Evolutionary conservation across 1,284 basidiomycete genomes (phyloP), one percentile per base, ranked within the genome.

Genomic region (Rhodotorula sp.): DNA sequence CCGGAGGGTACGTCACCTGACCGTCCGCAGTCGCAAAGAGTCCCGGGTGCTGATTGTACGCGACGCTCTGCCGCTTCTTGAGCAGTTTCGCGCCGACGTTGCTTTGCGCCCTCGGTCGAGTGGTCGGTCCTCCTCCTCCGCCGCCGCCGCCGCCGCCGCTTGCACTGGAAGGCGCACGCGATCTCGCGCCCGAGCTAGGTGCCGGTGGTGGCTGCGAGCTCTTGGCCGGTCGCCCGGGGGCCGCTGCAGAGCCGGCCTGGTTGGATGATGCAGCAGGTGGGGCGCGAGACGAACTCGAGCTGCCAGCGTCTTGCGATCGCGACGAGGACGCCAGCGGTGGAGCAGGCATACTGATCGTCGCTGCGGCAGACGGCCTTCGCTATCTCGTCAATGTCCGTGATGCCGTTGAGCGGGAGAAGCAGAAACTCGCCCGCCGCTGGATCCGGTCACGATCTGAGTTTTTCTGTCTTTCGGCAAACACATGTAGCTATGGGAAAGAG

Each of bases 41-140:
- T 18, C 39, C 62, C 21, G 60, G 58, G 3, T 57, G 65, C 52
- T 46, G 43, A 12, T 73, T 68, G 65, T 79, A 80, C 51, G 76
- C 77, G 56, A 80, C 77, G 51, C 74, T 77, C 67, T 80, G 79
- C 0, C 79, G 71, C 71, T 79, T 79, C 75, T 79, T 80, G 63
- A 79, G 73, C 26, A 80, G 67, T 5, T 68, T 68, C 3, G 75
- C 79, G 34, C 79, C 79, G 64, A 80, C 77, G 67, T 78, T 79
- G 62, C 73, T 75, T 52, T 73, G 71, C 1, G 70, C 54, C 14
- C 73, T 56, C 5, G 68, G 21, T 18, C 26, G 56, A 20, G 51
- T 48, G n/a, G 39, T 18, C 16, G n/a, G 5, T 56, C 29, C 51
- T 21, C 12, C 51, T 14, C 21, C 51, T 21, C 21, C 23, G 26